Conservation (phyloP, 768 basidiomycete species). For the Fomitopsis pulvina region DNA sequence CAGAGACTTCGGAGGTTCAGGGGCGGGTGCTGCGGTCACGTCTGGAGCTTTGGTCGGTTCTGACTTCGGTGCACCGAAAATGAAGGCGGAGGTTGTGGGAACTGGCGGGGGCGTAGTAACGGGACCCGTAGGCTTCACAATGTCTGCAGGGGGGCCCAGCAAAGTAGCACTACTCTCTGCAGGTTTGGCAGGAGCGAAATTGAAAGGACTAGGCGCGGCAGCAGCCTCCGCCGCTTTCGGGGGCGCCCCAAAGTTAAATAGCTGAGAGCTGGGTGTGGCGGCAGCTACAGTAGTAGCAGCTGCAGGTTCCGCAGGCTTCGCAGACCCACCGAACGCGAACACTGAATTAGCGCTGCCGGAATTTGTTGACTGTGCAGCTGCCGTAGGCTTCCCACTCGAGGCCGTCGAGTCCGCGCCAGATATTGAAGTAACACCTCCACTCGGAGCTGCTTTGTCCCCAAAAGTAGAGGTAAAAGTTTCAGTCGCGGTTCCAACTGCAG, state of each 20-base stretch:
- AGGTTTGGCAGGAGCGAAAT: constrained; percentile 1
- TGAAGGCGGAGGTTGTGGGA: constrained; percentile 13
- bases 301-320: constrained; percentile 8
- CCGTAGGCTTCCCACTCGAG: neutral
- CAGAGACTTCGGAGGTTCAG: constrained; percentile 11
- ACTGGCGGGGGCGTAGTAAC: constrained; percentile 8
- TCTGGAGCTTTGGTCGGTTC: constrained; percentile 10
- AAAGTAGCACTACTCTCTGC: neutral
- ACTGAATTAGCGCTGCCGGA: neutral
- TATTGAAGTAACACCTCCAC: neutral
- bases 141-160: neutral
- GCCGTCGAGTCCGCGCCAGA: neutral
- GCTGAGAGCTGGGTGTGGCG: too few relatives aligned
- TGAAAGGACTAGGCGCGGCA: neutral
- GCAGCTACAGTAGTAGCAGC: too few relatives aligned
- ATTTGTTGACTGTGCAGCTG: neutral
- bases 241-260: constrained; percentile 11
- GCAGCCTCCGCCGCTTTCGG: constrained; percentile 7
- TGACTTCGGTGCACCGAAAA: constrained; percentile 13
- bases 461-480: neutral
- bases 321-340: constrained; percentile 7
- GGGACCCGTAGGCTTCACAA: constrained; percentile 2
- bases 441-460: neutral
- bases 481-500: too few relatives aligned
- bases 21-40: constrained; percentile 4